phyloP scores from a whole-genome alignment of 2,329 filamentous ascomycete species.

The Paramyrothecium sp. region DNA sequence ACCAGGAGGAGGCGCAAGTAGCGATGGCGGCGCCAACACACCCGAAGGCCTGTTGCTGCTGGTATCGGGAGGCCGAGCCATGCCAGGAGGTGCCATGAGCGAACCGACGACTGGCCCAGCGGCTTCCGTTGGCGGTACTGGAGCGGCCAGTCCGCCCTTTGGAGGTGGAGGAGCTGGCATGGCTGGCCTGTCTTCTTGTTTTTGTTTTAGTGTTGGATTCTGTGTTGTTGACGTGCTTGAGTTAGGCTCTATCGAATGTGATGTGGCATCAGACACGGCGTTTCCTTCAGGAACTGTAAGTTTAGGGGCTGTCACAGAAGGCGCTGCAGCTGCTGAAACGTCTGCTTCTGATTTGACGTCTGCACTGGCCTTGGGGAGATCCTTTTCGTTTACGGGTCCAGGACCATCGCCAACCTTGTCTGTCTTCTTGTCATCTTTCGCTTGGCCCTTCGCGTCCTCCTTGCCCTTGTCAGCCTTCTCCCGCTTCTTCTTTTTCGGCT shows the following conservation, averaged over 20 bases:
- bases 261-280: neutral
- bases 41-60: conserved; percentile 20
- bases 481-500: conserved; percentile 57
- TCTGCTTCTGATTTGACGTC: neutral
- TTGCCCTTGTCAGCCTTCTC: conserved; percentile 35
- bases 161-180: conserved; percentile 18
- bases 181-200: conserved; percentile 7
- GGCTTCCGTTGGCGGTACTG: conserved; percentile 8
- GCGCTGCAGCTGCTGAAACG: too few relatives aligned
- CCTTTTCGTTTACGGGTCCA: neutral
- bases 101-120: neutral
- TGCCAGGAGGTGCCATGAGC: conserved; percentile 16
- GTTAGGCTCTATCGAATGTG: neutral
- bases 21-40: conserved; percentile 33
- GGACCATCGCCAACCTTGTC: neutral
- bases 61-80: conserved; percentile 19
- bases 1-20: conserved; percentile 33
- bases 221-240: neutral
- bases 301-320: too few relatives aligned
- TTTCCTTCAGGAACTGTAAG: neutral
- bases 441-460: conserved; percentile 18
- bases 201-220: neutral
- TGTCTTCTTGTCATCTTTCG: neutral
- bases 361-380: neutral
- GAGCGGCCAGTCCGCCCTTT: conserved; percentile 16